Base-by-base conservation (phyloP, 2,329 filamentous ascomycete genomes). In the Dothideomycetes sp. region DNA sequence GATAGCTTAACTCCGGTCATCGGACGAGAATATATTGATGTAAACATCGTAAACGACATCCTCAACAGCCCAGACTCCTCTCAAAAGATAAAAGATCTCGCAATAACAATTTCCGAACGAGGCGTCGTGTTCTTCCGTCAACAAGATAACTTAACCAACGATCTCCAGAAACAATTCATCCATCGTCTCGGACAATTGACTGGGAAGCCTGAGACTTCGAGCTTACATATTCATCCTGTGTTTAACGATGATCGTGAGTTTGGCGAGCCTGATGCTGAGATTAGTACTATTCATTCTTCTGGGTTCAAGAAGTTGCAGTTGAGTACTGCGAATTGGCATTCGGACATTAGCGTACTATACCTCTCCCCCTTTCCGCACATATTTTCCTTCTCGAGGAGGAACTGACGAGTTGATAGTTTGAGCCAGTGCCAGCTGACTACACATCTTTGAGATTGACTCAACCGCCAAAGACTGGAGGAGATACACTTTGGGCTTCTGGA, bases 151-250 rank as follows among this genome's bases (percentile, higher is more conserved):
- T 57, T 74, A 10, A 63, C 60, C 34, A 63, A 71, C 30, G 61
- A 69, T 4, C 58, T 69, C 11, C 71, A 75, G 47, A 76, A 76
- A 55, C 55, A 65, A 13, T 63, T 75, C 11, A 63, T 64, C 32
- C 68, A 73, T 41, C 60, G 65, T 24, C 68, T 81, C 1, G 77
- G 77, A 9, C 29, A 45, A 24, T 15, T 37, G 28, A 41, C 71
- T 0, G 74, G 74, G 42, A 76, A 76, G 45, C 76, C 76, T 0
- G 51, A 58, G 0, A 69, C 68, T 0, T 77, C 74, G 0, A 65
- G 65, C 17, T 60, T 80, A 8, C 76, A 80, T 51, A 75, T 79
- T 31, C 76, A 80, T 49, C 76, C 76, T 0, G 55, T 80, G 19
- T 52, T 61, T 12, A 63, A 65, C 47, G 51, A 64, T 60, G 58